phyloP scores from a whole-genome alignment of 495 filamentous ascomycete species.

The Penicillium parvum region DNA sequence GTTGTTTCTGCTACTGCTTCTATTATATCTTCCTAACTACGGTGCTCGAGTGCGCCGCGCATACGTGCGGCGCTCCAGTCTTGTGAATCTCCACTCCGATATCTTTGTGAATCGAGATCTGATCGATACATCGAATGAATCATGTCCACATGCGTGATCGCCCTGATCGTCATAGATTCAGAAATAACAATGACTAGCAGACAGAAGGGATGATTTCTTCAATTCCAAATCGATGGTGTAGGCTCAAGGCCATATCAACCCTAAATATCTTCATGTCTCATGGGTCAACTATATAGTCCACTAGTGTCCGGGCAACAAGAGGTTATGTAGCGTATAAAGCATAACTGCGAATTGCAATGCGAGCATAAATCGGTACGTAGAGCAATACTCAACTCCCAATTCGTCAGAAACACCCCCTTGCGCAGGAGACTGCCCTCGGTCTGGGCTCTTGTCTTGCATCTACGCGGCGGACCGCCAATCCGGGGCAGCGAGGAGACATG shows the following conservation, averaged over 20 bases:
- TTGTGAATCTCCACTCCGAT: too few species aligned
- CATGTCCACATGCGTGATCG: neutral
- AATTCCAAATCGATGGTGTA: too few species aligned
- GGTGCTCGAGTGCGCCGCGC: too few species aligned
- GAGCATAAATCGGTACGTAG: slow-evolving; percentile 4
- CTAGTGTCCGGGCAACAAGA: too few species aligned
- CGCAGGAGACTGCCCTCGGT: slow-evolving; percentile 14
- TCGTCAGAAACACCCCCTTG: slow-evolving; percentile 21
- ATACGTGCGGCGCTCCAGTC: too few species aligned
- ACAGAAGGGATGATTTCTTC: neutral
- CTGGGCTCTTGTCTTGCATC: slow-evolving; percentile 17
- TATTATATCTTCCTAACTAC: too few species aligned
- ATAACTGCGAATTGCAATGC: too few species aligned
- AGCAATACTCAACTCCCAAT: slow-evolving; percentile 1
- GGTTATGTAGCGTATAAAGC: too few species aligned
- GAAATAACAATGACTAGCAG: neutral
- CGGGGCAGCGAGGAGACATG: slow-evolving; percentile 19
- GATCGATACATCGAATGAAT: neutral
- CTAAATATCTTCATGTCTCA: neutral
- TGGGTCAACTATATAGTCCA: too few species aligned
- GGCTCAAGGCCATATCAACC: neutral
- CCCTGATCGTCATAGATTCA: neutral
- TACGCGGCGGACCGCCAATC: slow-evolving; percentile 16
- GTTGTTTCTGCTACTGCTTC: too few species aligned
- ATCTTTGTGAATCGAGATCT: too few species aligned